These are phyloP conservation scores for Cladophialophora exuberans DNA, from an alignment of 2,329 filamentous ascomycete species.

Conservation along the genomic window DNA sequence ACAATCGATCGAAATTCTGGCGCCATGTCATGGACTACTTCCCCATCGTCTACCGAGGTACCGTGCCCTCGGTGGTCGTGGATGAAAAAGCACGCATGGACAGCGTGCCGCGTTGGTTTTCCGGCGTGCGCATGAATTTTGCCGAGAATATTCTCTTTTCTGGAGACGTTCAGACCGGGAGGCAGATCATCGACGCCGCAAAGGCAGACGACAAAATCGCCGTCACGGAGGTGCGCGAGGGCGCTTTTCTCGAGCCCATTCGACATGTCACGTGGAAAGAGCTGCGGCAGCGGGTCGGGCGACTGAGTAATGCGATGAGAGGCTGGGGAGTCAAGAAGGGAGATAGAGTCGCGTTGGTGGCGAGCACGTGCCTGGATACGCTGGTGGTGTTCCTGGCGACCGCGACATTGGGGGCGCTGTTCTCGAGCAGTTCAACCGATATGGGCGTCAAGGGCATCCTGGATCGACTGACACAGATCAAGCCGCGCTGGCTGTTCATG, in stretches of 20 bases:
- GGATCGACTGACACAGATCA: slow-evolving; percentile 73
- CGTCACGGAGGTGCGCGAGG: slow-evolving; percentile 64
- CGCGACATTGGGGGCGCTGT: slow-evolving; percentile 72
- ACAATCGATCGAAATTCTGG: slow-evolving; percentile 67
- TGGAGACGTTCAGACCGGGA: slow-evolving; percentile 43
- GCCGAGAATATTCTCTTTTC: slow-evolving; percentile 77
- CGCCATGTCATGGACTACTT: slow-evolving; percentile 63
- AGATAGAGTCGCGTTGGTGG: slow-evolving; percentile 75
- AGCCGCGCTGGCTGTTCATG: slow-evolving; percentile 79
- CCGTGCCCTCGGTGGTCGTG: slow-evolving; percentile 55
- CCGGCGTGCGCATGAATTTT: slow-evolving; percentile 73
- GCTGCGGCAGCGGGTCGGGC: slow-evolving; percentile 62
- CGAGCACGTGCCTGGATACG: slow-evolving; percentile 75
- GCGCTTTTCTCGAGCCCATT: slow-evolving; percentile 36
- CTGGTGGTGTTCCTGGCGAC: slow-evolving; percentile 71
- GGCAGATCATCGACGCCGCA: slow-evolving; percentile 43
- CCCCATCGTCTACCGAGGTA: slow-evolving; percentile 66
- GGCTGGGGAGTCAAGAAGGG: slow-evolving; percentile 68
- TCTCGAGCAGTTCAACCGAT: slow-evolving; percentile 77
- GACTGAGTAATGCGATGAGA: slow-evolving; percentile 68
- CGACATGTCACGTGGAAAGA: slow-evolving; percentile 68
- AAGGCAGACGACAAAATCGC: slow-evolving; percentile 76
- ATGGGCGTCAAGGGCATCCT: slow-evolving; percentile 80
- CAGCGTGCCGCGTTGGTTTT: slow-evolving; percentile 77
- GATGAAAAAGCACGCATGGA: slow-evolving; percentile 70